phyloP scores from a whole-genome alignment of 106 monocot genomes.

The Gastrodia elata region DNA sequence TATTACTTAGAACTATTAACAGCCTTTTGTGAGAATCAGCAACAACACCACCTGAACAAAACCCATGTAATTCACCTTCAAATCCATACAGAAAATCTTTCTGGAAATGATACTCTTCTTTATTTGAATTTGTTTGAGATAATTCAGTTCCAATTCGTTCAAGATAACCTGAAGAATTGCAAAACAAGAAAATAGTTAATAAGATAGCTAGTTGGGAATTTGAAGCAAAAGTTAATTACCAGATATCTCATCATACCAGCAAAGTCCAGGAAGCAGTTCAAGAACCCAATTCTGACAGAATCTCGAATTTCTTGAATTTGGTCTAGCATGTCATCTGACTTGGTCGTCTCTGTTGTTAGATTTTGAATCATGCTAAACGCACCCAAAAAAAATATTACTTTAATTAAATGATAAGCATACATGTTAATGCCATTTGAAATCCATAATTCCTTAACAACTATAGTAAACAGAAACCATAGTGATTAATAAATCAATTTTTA shows the following conservation, averaged over 20 bases:
- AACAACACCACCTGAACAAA: slow-evolving; percentile 27
- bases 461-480: not conserved
- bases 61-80: slow-evolving; percentile 27
- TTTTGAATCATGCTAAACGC: slow-evolving; percentile 71
- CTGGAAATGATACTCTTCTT: slow-evolving; percentile 40
- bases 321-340: slow-evolving; percentile 39
- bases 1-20: slow-evolving; percentile 83
- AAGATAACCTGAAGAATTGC: slow-evolving; percentile 62
- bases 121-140: slow-evolving; percentile 40
- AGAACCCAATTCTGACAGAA: slow-evolving; percentile 83
- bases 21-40: slow-evolving; percentile 67
- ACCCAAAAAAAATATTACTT: slow-evolving; percentile 7
- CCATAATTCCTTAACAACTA: not conserved
- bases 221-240: not conserved
- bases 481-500: not conserved
- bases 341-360: slow-evolving; percentile 55
- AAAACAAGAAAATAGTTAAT: slow-evolving; percentile 9
- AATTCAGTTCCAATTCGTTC: slow-evolving; percentile 72
- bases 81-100: slow-evolving; percentile 46
- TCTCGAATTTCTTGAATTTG: slow-evolving; percentile 81
- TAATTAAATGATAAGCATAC: not conserved
- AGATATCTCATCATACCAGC: slow-evolving; percentile 39
- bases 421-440: not conserved
- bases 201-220: not conserved
- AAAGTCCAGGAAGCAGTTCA: slow-evolving; percentile 87